Conservation (phyloP, 345 rosid genomes). For the Brassica cretica region DNA sequence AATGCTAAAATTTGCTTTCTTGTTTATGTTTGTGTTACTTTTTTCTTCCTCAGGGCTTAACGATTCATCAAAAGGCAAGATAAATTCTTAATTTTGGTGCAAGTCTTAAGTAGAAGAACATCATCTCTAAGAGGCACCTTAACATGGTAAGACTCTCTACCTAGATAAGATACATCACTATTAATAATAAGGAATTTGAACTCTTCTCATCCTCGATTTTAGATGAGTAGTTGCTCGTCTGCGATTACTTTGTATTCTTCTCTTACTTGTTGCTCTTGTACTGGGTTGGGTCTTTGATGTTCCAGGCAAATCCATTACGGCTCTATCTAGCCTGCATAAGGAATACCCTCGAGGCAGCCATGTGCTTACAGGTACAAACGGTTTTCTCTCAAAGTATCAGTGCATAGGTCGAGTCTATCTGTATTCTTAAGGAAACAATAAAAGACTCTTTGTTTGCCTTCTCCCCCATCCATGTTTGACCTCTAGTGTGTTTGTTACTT, state of each 20-base stretch:
- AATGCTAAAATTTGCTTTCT: neutral
- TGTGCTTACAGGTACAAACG: constrained; percentile 80
- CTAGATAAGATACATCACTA: neutral
- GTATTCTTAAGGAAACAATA: neutral
- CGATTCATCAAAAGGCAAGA: too few species aligned
- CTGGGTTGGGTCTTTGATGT: constrained; percentile 8
- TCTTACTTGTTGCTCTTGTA: neutral
- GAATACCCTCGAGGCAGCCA: constrained; percentile 89
- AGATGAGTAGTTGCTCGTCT: neutral
- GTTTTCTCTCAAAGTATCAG: neutral
- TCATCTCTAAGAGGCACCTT: too few species aligned
- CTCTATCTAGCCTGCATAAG: constrained; percentile 81
- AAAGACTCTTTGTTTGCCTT: neutral
- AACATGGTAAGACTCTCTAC: too few species aligned
- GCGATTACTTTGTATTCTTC: neutral
- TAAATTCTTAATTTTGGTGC: neutral
- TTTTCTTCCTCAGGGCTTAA: constrained; percentile 7
- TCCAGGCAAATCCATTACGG: constrained; percentile 70
- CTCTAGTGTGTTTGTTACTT: constrained; percentile 24
- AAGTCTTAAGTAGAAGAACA: neutral
- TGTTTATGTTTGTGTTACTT: neutral
- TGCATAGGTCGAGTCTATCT: neutral
- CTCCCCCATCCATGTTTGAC: constrained; percentile 11
- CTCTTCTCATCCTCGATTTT: neutral
- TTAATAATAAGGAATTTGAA: neutral